These are phyloP conservation scores for Liriodendron chinense DNA, from an alignment of 164 flowering plant genomes.

Conservation along the genomic window DNA sequence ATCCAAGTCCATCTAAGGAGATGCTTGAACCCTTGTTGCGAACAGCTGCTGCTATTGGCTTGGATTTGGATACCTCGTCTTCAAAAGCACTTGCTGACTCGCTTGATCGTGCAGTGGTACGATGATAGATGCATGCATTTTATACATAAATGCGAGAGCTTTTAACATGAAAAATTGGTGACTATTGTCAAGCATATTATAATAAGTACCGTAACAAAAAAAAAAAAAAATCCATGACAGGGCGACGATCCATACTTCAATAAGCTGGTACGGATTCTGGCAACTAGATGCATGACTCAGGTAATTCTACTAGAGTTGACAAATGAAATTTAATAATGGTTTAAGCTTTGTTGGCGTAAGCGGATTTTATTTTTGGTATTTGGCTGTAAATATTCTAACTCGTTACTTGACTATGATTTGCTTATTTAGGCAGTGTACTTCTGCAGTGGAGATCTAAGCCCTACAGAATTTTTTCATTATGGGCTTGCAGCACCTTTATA, in stretches of 20 bases:
- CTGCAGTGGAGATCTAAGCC: conserved; percentile 95
- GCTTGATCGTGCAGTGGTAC: conserved; percentile 90
- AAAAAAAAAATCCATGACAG: conserved; percentile 28
- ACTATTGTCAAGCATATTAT: not conserved
- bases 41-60: conserved; percentile 86
- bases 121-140: conserved; percentile 7
- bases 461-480: conserved; percentile 87
- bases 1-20: conserved; percentile 90
- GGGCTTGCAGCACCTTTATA: conserved; percentile 93
- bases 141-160: not conserved
- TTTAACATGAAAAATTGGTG: not conserved
- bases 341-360: not conserved
- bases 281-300: conserved; percentile 99
- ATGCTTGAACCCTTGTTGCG: conserved; percentile 95
- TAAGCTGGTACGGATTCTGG: conserved; percentile 86
- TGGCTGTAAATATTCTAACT: not conserved
- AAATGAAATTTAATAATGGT: not conserved
- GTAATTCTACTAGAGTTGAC: conserved; percentile 29
- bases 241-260: conserved; percentile 97
- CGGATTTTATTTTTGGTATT: not conserved
- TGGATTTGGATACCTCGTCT: conserved; percentile 81
- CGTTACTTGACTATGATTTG: conserved; percentile 11
- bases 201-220: not conserved
- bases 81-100: conserved; percentile 98
- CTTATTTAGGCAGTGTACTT: conserved; percentile 85